A percentile compares a stretch with the other conserved stretches of the same genome.
Conservation (phyloP, 805 yeast species). For the Pichia rugopelliculosa region DNA sequence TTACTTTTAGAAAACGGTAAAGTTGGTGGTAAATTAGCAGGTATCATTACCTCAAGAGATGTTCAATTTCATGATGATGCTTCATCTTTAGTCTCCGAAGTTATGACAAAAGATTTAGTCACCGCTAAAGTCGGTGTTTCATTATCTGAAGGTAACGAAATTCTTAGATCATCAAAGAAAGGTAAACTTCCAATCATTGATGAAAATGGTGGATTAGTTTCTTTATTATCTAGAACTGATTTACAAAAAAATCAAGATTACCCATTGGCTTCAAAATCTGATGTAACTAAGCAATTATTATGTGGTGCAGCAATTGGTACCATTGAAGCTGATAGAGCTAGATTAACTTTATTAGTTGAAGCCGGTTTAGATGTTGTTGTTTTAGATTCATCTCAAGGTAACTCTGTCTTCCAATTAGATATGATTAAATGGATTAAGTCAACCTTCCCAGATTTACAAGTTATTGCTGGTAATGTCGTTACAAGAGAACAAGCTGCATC, state of each 20-base stretch:
- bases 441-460: conserved; percentile 71
- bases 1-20: conserved; percentile 63
- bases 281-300: conserved; percentile 86
- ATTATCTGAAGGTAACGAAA: conserved; percentile 79
- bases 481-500: conserved; percentile 98
- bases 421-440: conserved; percentile 89
- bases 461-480: conserved; percentile 97
- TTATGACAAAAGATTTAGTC: conserved; percentile 86
- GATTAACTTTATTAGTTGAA: conserved; percentile 76
- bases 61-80: conserved; percentile 86
- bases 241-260: conserved; percentile 90
- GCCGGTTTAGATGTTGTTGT: conserved; percentile 98
- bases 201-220: conserved; percentile 61
- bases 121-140: conserved; percentile 80
- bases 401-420: conserved; percentile 88
- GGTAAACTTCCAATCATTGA: conserved; percentile 97
- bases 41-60: conserved; percentile 96
- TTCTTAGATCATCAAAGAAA: conserved; percentile 87
- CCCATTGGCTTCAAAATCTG: conserved; percentile 93
- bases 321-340: conserved; percentile 75
- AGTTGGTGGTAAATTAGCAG: conserved; percentile 82
- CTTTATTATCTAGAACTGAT: conserved; percentile 91
- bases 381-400: conserved; percentile 95
- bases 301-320: conserved; percentile 99
- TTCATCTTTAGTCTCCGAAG: conserved; percentile 52